Evolutionary conservation across 352 stramenopile genomes (phyloP).

Genomic region (Pythium guiyangense): DNA sequence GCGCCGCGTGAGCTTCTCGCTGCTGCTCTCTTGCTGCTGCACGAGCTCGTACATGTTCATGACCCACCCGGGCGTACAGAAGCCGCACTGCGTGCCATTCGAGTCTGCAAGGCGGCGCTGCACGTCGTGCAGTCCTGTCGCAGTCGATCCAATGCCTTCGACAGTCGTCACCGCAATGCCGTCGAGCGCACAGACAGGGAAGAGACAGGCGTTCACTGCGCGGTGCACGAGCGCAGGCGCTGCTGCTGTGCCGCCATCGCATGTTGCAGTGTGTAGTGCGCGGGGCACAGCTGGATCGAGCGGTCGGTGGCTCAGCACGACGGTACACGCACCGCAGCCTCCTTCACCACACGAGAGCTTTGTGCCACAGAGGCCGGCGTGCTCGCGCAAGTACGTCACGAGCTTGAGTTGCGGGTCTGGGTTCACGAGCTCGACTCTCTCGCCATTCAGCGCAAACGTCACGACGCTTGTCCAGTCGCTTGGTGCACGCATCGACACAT

Average conservation of each 20-base stretch:
- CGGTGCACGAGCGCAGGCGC: constrained; percentile 24
- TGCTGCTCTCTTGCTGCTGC: constrained; percentile 52
- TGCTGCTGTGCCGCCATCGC: not conserved
- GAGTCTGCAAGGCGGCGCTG: constrained; percentile 87
- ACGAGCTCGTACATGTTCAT: constrained; percentile 82
- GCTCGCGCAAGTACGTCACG: constrained; percentile 74
- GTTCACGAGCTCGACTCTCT: constrained; percentile 13
- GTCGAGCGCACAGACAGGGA: constrained; percentile 78
- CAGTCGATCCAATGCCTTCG: constrained; percentile 57
- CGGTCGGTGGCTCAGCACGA: constrained; percentile 78
- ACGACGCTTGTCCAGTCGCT: constrained; percentile 7
- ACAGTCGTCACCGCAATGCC: constrained; percentile 82
- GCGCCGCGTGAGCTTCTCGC: constrained; percentile 56
- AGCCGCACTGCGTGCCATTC: constrained; percentile 93
- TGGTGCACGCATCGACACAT: too few relatives aligned
- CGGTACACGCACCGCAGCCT: constrained; percentile 95
- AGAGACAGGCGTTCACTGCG: constrained; percentile 86
- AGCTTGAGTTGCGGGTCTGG: constrained; percentile 69
- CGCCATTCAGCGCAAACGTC: constrained; percentile 11
- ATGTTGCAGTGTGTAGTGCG: not conserved
- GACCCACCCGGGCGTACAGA: constrained; percentile 87
- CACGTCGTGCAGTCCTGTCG: constrained; percentile 59
- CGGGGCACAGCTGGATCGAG: not conserved
- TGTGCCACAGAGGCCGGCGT: constrained; percentile 66
- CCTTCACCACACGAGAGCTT: constrained; percentile 95